Conservation (phyloP, 768 basidiomycete species). For the Amanita rimosa region DNA sequence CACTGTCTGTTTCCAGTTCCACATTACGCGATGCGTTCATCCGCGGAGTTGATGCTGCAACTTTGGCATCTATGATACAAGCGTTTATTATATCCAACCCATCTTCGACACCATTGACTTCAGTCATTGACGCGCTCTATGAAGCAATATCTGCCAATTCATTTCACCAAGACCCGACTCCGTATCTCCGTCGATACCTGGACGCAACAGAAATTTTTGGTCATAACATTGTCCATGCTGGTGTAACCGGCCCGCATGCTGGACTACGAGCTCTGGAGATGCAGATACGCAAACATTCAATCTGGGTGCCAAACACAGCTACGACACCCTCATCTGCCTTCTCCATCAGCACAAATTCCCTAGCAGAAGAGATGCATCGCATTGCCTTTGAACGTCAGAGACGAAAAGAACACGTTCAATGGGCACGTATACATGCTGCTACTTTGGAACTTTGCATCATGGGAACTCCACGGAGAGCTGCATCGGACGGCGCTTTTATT, state of each 20-base stretch:
- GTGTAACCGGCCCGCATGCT: constrained; percentile 40
- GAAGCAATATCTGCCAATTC: constrained; percentile 28
- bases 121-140: constrained; percentile 42
- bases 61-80: constrained; percentile 44
- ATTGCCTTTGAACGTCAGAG: constrained; percentile 49
- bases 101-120: constrained; percentile 36
- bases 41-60: constrained; percentile 32
- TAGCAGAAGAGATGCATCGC: constrained; percentile 52
- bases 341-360: constrained; percentile 14
- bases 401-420: constrained; percentile 53
- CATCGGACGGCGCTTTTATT: constrained; percentile 30
- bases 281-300: constrained; percentile 44
- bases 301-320: constrained; percentile 32
- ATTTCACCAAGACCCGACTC: constrained; percentile 25
- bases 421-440: constrained; percentile 57
- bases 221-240: constrained; percentile 38
- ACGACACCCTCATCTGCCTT: constrained; percentile 8
- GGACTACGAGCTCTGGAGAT: constrained; percentile 49
- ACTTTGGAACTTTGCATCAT: constrained; percentile 50
- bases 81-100: constrained; percentile 35
- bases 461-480: constrained; percentile 26
- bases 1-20: constrained; percentile 19
- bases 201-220: constrained; percentile 43
- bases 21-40: constrained; percentile 38
- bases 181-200: constrained; percentile 37